A percentile compares a stretch with the other conserved stretches of the same genome.
phyloP scores from a whole-genome alignment of 2,329 filamentous ascomycete species.

The Mollisiaceae sp. region DNA sequence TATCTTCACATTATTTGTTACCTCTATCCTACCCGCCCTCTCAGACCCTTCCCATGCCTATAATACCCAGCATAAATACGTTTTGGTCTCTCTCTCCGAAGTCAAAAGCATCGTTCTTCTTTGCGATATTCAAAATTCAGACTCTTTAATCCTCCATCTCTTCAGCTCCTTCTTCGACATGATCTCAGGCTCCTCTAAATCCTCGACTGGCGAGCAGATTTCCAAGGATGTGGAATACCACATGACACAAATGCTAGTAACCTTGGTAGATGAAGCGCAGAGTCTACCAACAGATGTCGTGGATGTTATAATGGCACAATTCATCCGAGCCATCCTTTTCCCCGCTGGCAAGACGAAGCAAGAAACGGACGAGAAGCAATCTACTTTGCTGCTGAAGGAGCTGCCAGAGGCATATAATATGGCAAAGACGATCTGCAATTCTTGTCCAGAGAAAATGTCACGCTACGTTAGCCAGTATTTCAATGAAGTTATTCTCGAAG shows the following conservation, averaged over 20 bases:
- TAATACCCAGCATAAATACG: constrained; percentile 90
- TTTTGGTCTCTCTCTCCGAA: constrained; percentile 85
- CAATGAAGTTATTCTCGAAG: constrained; percentile 92
- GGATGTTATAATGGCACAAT: constrained; percentile 94
- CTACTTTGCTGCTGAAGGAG: constrained; percentile 82
- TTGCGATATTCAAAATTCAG: constrained; percentile 82
- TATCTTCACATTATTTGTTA: constrained; percentile 89
- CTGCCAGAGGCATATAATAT: constrained; percentile 94
- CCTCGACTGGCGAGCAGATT: constrained; percentile 77
- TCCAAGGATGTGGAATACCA: constrained; percentile 94
- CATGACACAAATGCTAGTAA: constrained; percentile 84
- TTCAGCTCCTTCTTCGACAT: constrained; percentile 94
- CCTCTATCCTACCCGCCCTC: constrained; percentile 80
- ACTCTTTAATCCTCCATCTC: constrained; percentile 77
- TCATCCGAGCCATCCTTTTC: constrained; percentile 82
- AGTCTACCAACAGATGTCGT: constrained; percentile 81
- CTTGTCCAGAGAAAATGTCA: constrained; percentile 90
- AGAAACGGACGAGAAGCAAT: constrained; percentile 74
- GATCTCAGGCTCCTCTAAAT: constrained; percentile 77
- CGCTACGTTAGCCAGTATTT: constrained; percentile 96
- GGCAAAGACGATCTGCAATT: constrained; percentile 92
- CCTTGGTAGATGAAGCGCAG: constrained; percentile 83
- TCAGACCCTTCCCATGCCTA: constrained; percentile 88
- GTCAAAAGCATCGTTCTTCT: constrained; percentile 95
- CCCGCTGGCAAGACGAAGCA: constrained; percentile 58